phyloP scores from a whole-genome alignment of 345 rosid genomes.

The Pistacia integerrima region DNA sequence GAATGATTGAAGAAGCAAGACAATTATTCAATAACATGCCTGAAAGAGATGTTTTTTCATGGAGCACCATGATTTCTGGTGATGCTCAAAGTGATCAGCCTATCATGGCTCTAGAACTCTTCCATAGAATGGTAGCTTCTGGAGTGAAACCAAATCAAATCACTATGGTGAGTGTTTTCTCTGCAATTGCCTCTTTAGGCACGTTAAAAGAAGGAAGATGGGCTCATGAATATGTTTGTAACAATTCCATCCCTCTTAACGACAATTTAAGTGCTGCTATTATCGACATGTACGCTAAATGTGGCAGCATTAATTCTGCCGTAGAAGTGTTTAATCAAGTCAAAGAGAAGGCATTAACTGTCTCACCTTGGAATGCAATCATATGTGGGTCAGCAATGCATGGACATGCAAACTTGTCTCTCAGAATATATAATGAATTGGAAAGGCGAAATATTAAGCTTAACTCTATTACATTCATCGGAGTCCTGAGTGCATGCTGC shows the following conservation, averaged over 20 bases:
- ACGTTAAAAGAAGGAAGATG: conserved; percentile 57
- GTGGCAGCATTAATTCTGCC: conserved; percentile 73
- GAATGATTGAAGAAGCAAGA: conserved; percentile 60
- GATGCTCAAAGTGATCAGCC: conserved; percentile 61
- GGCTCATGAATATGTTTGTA: conserved; percentile 54
- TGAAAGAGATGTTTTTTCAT: conserved; percentile 74
- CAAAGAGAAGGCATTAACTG: conserved; percentile 36
- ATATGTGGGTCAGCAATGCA: conserved; percentile 77
- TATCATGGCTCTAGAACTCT: conserved; percentile 52
- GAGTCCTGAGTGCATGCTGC: conserved; percentile 78
- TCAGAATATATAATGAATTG: conserved; percentile 53
- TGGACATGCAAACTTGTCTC: conserved; percentile 62
- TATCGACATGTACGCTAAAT: conserved; percentile 92
- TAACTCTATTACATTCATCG: conserved; percentile 71
- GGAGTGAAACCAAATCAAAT: conserved; percentile 66
- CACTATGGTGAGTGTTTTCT: conserved; percentile 84
- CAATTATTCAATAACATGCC: conserved; percentile 57
- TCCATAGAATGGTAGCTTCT: conserved; percentile 53
- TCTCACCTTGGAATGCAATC: conserved; percentile 89
- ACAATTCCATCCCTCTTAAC: conserved; percentile 46
- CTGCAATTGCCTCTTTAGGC: conserved; percentile 65
- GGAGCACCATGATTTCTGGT: conserved; percentile 83
- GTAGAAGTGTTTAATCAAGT: conserved; percentile 55
- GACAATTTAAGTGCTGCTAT: conserved; percentile 78
- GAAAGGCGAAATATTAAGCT: conserved; percentile 45